These are phyloP conservation scores for Diutina scorzettiae DNA, from an alignment of 1,139 yeast genomes.

Conservation along the genomic window DNA sequence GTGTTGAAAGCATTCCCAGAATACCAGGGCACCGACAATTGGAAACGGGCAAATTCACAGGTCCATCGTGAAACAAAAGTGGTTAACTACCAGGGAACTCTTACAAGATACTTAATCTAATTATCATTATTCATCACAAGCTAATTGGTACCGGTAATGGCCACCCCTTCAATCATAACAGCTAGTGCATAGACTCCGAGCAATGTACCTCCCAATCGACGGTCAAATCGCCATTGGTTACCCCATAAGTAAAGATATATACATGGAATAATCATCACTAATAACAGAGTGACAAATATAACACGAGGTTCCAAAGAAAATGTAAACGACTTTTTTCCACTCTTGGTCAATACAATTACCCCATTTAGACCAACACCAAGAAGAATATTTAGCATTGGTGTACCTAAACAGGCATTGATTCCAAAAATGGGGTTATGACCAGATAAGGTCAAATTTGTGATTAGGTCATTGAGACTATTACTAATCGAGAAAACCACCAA, in stretches of 20 bases:
- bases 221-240: not conserved
- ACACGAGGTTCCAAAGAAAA: not conserved
- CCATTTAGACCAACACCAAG: constrained; percentile 32
- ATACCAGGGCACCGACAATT: not conserved
- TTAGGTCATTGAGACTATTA: constrained; percentile 30
- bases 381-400: constrained; percentile 26
- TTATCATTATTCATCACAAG: not conserved
- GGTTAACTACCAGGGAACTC: too few species aligned
- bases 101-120: too few species aligned
- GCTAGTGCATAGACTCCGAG: not conserved
- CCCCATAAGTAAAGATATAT: not conserved
- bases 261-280: constrained; percentile 1
- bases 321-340: not conserved
- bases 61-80: too few species aligned
- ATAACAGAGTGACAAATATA: not conserved
- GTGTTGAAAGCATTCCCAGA: not conserved
- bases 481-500: constrained; percentile 27
- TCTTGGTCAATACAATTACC: constrained; percentile 5
- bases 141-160: too few species aligned
- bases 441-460: constrained; percentile 28
- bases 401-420: constrained; percentile 30
- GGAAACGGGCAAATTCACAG: not conserved
- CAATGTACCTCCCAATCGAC: not conserved
- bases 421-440: constrained; percentile 26
- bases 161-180: not conserved